Evolutionary conservation across 164 flowering plant species (phyloP).

Genomic region (Vitis rotundifolia): DNA sequence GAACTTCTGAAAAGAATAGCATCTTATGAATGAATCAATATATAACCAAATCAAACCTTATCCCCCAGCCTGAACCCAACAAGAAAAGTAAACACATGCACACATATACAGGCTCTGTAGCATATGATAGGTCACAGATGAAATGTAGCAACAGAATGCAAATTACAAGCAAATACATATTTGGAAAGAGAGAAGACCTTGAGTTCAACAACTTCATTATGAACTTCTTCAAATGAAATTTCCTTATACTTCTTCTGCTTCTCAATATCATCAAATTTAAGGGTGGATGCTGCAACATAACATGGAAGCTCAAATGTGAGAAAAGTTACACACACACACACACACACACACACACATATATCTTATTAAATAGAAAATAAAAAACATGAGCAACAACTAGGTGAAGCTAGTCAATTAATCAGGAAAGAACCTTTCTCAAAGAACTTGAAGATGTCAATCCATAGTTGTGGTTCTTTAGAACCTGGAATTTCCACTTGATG

Average conservation of each 20-base stretch:
- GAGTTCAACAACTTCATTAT: constrained; percentile 55
- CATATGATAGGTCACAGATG: no score
- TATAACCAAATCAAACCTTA: no score
- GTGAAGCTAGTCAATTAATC: background rate
- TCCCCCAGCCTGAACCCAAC: no score
- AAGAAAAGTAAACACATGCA: no score
- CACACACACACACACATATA: background rate
- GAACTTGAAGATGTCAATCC: constrained; percentile 82
- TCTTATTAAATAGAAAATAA: background rate
- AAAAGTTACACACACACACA: background rate
- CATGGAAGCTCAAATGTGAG: constrained; percentile 7
- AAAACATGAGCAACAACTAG: background rate
- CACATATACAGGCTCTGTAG: no score
- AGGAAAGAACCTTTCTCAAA: constrained; percentile 59
- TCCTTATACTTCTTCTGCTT: constrained; percentile 66
- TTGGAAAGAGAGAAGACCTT: constrained; percentile 51
- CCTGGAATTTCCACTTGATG: constrained; percentile 89
- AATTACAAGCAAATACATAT: constrained; percentile 2
- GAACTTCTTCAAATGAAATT: constrained; percentile 71
- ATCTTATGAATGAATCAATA: no score
- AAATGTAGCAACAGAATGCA: background rate
- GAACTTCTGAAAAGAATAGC: no score
- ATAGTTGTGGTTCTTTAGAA: constrained; percentile 87
- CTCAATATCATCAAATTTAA: constrained; percentile 74
- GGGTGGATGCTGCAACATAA: constrained; percentile 69